phyloP scores from a whole-genome alignment of 1,139 yeast genomes.

The Blastobotrys niveus region DNA sequence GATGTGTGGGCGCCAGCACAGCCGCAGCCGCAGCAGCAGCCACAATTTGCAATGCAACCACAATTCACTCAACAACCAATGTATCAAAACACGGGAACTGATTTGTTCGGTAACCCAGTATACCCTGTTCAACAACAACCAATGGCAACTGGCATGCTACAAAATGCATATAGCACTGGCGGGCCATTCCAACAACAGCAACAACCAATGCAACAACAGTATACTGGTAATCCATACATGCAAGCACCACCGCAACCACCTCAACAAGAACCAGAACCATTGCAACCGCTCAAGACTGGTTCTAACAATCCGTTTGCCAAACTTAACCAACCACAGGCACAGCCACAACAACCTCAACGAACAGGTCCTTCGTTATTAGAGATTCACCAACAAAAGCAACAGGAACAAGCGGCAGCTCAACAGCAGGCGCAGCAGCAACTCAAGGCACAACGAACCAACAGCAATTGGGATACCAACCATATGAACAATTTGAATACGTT shows the following conservation, averaged over 20 bases:
- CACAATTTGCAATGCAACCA: constrained; percentile 26
- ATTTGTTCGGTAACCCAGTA: constrained; percentile 73
- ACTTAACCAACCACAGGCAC: constrained; percentile 24
- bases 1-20: constrained; percentile 16
- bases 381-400: constrained; percentile 32
- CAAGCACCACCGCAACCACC: constrained; percentile 26
- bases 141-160: constrained; percentile 49
- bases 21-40: constrained; percentile 24
- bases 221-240: constrained; percentile 4
- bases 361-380: constrained; percentile 23
- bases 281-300: constrained; percentile 66
- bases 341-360: constrained; percentile 16
- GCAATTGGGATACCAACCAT: constrained; percentile 25
- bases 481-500: constrained; percentile 63
- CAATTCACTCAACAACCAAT: constrained; percentile 18
- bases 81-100: constrained; percentile 31
- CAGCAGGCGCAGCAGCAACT: constrained; percentile 21
- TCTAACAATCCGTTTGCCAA: constrained; percentile 88
- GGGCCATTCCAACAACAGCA: constrained; percentile 33
- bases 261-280: constrained; percentile 38
- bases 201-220: constrained; percentile 21
- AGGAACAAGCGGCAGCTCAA: constrained; percentile 33
- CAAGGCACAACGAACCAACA: constrained; percentile 18
- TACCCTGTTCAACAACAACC: constrained; percentile 38
- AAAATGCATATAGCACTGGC: constrained; percentile 38